Evolutionary conservation across 371 early-diverging fungal species (phyloP).

Genomic region (Actinomucor elegans): DNA sequence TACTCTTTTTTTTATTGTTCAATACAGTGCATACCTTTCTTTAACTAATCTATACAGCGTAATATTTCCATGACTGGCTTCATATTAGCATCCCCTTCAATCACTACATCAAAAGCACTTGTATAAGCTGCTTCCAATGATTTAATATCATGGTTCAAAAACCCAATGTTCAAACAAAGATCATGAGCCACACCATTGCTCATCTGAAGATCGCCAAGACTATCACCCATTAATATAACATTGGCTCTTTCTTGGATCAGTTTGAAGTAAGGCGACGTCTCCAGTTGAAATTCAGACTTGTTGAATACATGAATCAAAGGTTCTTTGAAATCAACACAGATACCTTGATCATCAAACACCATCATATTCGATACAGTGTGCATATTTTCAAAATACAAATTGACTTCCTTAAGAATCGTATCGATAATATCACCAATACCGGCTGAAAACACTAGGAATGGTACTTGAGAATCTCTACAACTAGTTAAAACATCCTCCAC

Average conservation of each 20-base stretch:
- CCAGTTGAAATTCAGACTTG: constrained; percentile 67
- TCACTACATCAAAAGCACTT: constrained; percentile 71
- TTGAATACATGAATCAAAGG: constrained; percentile 78
- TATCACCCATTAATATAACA: constrained; percentile 76
- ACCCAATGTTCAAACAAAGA: constrained; percentile 65
- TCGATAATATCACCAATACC: constrained; percentile 74
- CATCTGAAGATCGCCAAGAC: constrained; percentile 76
- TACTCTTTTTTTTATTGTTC: background rate
- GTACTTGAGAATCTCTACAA: constrained; percentile 43
- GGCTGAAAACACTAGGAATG: constrained; percentile 76
- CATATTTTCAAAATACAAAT: constrained; percentile 55
- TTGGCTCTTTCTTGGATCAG: constrained; percentile 45
- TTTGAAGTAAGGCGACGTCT: constrained; percentile 41
- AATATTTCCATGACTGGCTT: constrained; percentile 49
- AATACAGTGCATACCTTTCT: background rate
- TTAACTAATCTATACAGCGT: constrained; percentile 19
- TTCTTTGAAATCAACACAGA: constrained; percentile 58
- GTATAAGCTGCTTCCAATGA: constrained; percentile 46
- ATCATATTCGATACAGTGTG: constrained; percentile 77
- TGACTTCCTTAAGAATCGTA: constrained; percentile 40
- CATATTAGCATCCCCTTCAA: constrained; percentile 62
- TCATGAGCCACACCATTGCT: constrained; percentile 59
- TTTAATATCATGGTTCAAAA: constrained; percentile 69
- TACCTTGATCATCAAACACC: constrained; percentile 56
- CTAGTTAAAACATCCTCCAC: constrained; percentile 41